A percentile compares a stretch with the other conserved stretches of the same genome.
Conservation (phyloP, 495 filamentous ascomycete species). For the Oleoguttula mirabilis region DNA sequence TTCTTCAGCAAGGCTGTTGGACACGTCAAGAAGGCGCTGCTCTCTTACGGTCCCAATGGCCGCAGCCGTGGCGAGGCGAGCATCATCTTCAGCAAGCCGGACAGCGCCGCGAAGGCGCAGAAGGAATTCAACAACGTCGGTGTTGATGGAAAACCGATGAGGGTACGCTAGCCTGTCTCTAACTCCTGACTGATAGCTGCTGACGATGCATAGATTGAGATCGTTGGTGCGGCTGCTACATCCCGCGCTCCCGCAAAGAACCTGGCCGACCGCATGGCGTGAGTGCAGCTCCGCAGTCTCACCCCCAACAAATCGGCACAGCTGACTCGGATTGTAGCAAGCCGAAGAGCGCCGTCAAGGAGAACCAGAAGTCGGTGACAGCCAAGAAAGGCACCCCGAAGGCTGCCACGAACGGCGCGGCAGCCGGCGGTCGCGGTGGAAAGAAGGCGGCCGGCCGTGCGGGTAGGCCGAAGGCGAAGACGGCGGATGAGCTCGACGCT, state of each 20-base stretch:
- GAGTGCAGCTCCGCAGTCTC: no score
- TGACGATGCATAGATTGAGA: conserved; percentile 55
- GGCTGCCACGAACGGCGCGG: conserved; percentile 46
- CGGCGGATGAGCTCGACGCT: conserved; percentile 78
- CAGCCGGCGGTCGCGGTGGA: conserved; percentile 59
- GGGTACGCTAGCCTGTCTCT: conserved; percentile 40
- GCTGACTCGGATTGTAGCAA: conserved; percentile 1
- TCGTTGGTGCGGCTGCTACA: conserved; percentile 67
- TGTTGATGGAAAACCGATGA: conserved; percentile 82
- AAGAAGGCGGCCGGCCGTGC: conserved; percentile 37
- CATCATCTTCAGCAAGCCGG: conserved; percentile 62
- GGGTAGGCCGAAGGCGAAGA: conserved; percentile 68
- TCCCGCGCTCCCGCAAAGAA: conserved; percentile 51
- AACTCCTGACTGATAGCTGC: not conserved
- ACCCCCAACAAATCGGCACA: no score
- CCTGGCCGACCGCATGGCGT: conserved; percentile 79
- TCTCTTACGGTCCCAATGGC: conserved; percentile 87
- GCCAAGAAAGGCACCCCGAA: conserved; percentile 37
- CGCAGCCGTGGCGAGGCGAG: conserved; percentile 79
- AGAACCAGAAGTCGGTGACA: conserved; percentile 5
- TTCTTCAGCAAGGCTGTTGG: conserved; percentile 85
- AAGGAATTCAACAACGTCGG: conserved; percentile 72
- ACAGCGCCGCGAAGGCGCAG: conserved; percentile 69
- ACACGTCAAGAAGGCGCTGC: conserved; percentile 71
- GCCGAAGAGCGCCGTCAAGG: conserved; percentile 12